Evolutionary conservation across 495 filamentous ascomycete genomes (phyloP).

Genomic region (Penicillium canescens): DNA sequence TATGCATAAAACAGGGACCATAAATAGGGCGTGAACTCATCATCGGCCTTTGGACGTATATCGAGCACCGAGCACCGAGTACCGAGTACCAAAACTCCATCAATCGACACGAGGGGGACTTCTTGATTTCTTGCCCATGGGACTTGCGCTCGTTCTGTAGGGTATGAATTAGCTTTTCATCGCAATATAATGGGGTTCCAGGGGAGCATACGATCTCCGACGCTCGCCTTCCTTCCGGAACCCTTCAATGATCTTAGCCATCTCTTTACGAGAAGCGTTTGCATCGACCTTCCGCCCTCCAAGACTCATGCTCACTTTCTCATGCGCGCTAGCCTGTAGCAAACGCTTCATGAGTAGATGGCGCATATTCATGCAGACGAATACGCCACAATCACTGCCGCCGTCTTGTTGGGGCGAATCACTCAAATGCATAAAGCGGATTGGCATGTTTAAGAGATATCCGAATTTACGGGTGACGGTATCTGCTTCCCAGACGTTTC

Average conservation of each 20-base stretch:
- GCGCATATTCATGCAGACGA: constrained; percentile 91
- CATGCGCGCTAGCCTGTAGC: constrained; percentile 68
- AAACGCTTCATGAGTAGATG: constrained; percentile 81
- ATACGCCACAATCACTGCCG: constrained; percentile 90
- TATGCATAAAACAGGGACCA: neutral
- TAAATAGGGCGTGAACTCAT: neutral
- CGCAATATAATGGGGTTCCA: neutral
- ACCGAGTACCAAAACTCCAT: neutral
- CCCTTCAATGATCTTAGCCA: constrained; percentile 80
- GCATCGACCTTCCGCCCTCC: constrained; percentile 78
- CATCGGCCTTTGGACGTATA: neutral
- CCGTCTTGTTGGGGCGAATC: constrained; percentile 94
- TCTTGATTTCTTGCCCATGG: constrained; percentile 23
- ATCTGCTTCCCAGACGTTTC: constrained; percentile 72
- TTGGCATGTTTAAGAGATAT: constrained; percentile 58
- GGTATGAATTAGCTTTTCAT: neutral
- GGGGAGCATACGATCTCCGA: constrained; percentile 66
- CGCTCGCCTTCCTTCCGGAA: constrained; percentile 81
- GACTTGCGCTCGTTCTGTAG: constrained; percentile 21
- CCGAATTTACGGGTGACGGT: constrained; percentile 62
- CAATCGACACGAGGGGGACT: constrained; percentile 40
- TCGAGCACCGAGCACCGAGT: neutral
- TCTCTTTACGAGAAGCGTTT: constrained; percentile 73
- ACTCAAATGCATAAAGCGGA: constrained; percentile 73
- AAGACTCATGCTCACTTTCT: constrained; percentile 94